Base-by-base conservation (phyloP, 2,329 filamentous ascomycete species). In the Xylariaceae sp. region DNA sequence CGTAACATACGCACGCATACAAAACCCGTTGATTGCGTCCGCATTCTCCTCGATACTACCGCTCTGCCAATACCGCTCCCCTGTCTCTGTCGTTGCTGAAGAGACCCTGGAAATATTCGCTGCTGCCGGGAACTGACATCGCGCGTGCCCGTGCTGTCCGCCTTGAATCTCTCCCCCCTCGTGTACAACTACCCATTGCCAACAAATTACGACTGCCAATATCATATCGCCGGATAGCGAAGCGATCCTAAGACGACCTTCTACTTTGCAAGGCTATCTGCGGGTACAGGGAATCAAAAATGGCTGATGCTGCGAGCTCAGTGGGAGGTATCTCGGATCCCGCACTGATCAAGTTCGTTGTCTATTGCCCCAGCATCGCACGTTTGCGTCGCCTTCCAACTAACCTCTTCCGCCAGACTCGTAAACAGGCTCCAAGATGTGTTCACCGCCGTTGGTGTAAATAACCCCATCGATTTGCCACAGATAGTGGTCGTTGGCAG, bases 341-440 rank as follows among this genome's bases (percentile, higher is more conserved):
- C 62, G 79, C 80, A 66, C 79, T 85, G 65, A 85, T 85, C 73
- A 83, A 83, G 82, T 85, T 68, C 58, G 75, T 70, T 54, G 57
- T 51, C 58, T 53, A 55, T 54, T 51, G 51, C 50, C 64, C 61
- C 61, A 58, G 63, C 56, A 47, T 54, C 53, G 50, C 32, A 7
- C n/a, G 9, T 21, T 40, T 41, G 46, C 56, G 36, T 56, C 47
- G 43, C 47, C 29, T 51, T 29, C 30, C 45, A 42, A 45, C 68
- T 72, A 60, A 72, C 68, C 48, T 64, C 54, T 63, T 46, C 56
- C 50, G 59, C 51, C 65, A 86, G 83, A 68, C 87, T 97, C 65
- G 94, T 99, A 71, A 99, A 99, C 80, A 97, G 95, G 80, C 86
- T 99, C 45, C 94, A 99, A 73, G 94, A 99, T 89, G 94, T 99